Base-by-base conservation (phyloP, 2,329 filamentous ascomycete genomes). In the Raffaelea albimanens region DNA sequence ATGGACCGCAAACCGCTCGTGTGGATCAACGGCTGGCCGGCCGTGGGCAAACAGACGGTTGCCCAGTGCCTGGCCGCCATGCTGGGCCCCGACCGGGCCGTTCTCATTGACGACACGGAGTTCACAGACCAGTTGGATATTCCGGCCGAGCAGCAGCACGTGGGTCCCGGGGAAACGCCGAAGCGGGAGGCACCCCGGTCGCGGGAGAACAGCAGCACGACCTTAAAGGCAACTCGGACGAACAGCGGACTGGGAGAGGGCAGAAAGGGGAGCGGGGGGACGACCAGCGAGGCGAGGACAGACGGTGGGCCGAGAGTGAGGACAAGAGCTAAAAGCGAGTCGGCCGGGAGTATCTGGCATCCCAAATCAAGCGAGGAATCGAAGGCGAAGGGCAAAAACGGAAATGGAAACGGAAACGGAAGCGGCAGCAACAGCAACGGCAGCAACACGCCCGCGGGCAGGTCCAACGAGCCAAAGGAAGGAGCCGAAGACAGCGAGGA, bases 1-100 rank as follows among this genome's bases (percentile, higher is more conserved):
- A 21, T 45, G 31, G 10, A 45, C 9, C 19, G 19, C 14, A 50
- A 56, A 18, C 60, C 62, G 5, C 44, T 63, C 4, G 53, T 65
- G 29, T 61, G 58, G 50, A 59, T 65, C 56, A 65, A 64, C 50
- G 62, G 62, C 48, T 59, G 58, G 58, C 58, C 58, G 3, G 60
- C 59, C 43, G 56, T 61, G 29, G 62, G 61, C 44, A 64, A 63
- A 52, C 54, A 58, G 23, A 57, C 61, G 5, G 55, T 63, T 2
- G 61, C 60, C 33, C 59, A 63, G 52, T 59, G 55, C 22, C 55
- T 64, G 23, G 50, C 54, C n/a, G 53, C 58, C 13, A 52, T 64
- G 3, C 51, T 64, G 4, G 61, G 61, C 23, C 40, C 47, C 40
- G 58, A 61, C 45, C 58, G 62, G 40, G 57, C 58, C 19, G 51